phyloP scores from a whole-genome alignment of 495 filamentous ascomycete genomes.

The Pyrenopolyporus hunteri region DNA sequence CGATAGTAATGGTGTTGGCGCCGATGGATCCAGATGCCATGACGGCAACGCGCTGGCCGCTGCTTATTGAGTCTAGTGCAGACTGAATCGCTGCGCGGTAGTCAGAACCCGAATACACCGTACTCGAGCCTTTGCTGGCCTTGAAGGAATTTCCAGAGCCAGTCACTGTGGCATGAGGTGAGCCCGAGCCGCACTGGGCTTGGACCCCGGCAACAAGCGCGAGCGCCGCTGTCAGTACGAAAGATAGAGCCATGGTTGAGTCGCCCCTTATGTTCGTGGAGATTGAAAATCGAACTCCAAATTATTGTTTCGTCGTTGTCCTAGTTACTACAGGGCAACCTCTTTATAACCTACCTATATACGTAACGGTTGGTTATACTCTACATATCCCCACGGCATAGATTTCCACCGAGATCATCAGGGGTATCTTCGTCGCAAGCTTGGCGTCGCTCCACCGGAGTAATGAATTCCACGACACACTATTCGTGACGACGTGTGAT shows the following conservation, averaged over 20 bases:
- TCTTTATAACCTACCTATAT: slow-evolving; percentile 2
- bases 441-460: slow-evolving; percentile 21
- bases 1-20: slow-evolving; percentile 56
- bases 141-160: slow-evolving; percentile 47
- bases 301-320: not conserved
- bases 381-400: not conserved
- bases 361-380: not conserved
- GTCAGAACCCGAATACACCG: slow-evolving; percentile 51
- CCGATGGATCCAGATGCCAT: slow-evolving; percentile 65
- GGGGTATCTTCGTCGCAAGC: slow-evolving; percentile 9
- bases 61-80: slow-evolving; percentile 55
- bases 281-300: not conserved
- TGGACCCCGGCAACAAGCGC: slow-evolving; percentile 37
- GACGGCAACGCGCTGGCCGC: slow-evolving; percentile 62
- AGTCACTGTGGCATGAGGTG: slow-evolving; percentile 48
- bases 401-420: not conserved
- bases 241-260: slow-evolving; percentile 18
- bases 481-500: slow-evolving; percentile 5
- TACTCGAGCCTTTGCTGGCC: slow-evolving; percentile 40
- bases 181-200: slow-evolving; percentile 50
- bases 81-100: slow-evolving; percentile 53
- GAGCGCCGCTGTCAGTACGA: slow-evolving; percentile 36
- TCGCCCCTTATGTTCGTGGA: not conserved
- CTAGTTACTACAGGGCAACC: not conserved
- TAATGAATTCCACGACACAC: slow-evolving; percentile 24